phyloP scores from a whole-genome alignment of 352 stramenopile species.

The Phytophthora uliginosa region DNA sequence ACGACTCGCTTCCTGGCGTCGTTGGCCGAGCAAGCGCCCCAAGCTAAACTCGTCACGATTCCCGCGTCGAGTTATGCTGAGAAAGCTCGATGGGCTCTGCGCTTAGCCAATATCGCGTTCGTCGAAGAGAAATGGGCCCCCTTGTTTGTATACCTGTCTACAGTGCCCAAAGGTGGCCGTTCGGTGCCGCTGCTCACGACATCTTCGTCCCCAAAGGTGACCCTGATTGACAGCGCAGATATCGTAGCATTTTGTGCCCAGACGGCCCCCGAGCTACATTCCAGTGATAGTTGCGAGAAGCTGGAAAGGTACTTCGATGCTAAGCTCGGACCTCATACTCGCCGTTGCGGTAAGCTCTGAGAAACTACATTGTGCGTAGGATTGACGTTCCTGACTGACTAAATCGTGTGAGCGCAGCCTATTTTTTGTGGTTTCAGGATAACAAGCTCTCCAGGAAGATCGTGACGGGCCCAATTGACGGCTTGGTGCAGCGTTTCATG shows the following conservation, averaged over 20 bases:
- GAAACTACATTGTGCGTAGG: not conserved
- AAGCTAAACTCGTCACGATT: conserved; percentile 54
- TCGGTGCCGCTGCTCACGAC: conserved; percentile 55
- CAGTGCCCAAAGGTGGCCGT: conserved; percentile 51
- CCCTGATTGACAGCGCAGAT: conserved; percentile 51
- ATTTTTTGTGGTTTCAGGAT: conserved; percentile 47
- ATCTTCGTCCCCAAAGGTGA: conserved; percentile 2
- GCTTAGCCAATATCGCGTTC: conserved; percentile 52
- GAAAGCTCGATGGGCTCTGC: conserved; percentile 68
- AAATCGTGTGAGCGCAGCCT: conserved; percentile 24
- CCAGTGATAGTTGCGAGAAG: conserved; percentile 41
- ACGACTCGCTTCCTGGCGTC: not conserved
- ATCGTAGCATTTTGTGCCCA: conserved; percentile 58
- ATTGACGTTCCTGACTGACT: not conserved
- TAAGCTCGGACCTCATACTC: conserved; percentile 45
- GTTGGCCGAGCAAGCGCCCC: not conserved
- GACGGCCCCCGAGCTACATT: conserved; percentile 44
- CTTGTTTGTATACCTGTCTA: conserved; percentile 54
- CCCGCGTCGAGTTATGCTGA: conserved; percentile 70
- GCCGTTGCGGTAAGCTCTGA: conserved; percentile 21
- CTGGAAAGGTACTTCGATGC: conserved; percentile 56
- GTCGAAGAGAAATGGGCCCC: conserved; percentile 57
- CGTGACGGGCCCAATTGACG: conserved; percentile 24
- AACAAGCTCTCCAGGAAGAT: conserved; percentile 21
- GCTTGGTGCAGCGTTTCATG: conserved; percentile 34